Conservation (phyloP, 2,329 filamentous ascomycete genomes). For the Fusarium sp. region DNA sequence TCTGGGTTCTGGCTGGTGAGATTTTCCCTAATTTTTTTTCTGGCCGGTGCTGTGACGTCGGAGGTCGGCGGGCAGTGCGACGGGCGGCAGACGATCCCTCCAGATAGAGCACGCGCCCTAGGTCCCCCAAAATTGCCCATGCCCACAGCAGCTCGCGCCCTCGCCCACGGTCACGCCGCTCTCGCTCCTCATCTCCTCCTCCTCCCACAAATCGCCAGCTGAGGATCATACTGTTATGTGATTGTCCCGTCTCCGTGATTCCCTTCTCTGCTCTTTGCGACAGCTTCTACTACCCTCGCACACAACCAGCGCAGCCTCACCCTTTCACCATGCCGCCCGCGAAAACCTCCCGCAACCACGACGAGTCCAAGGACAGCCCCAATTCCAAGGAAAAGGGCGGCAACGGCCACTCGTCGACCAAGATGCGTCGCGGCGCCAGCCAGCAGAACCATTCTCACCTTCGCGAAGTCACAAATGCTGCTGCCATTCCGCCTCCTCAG, state of each 20-base stretch:
- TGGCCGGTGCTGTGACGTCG: constrained; percentile 39
- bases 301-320: constrained; percentile 12
- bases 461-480: constrained; percentile 61
- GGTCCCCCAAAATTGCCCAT: constrained; percentile 39
- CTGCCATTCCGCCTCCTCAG: constrained; percentile 53
- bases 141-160: constrained; percentile 4
- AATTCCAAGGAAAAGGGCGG: constrained; percentile 63
- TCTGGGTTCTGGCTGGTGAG: constrained; percentile 11
- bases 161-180: constrained; percentile 36
- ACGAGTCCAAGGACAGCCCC: constrained; percentile 63
- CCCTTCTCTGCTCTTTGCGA: constrained; percentile 18
- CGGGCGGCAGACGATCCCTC: constrained; percentile 24
- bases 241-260: constrained; percentile 17
- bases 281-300: not conserved
- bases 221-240: constrained; percentile 41
- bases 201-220: constrained; percentile 31
- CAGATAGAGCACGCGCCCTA: constrained; percentile 6
- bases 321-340: constrained; percentile 60
- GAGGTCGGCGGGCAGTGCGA: constrained; percentile 27
- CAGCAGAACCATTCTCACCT: constrained; percentile 64
- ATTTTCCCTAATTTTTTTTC: constrained; percentile 3
- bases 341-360: constrained; percentile 63
- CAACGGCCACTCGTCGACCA: constrained; percentile 63
- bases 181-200: constrained; percentile 36
- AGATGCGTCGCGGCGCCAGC: constrained; percentile 70